Percentiles rank a stretch among this genome's conserved stretches.
phyloP scores from a whole-genome alignment of 345 rosid genomes.

The Stellera chamaejasme region DNA sequence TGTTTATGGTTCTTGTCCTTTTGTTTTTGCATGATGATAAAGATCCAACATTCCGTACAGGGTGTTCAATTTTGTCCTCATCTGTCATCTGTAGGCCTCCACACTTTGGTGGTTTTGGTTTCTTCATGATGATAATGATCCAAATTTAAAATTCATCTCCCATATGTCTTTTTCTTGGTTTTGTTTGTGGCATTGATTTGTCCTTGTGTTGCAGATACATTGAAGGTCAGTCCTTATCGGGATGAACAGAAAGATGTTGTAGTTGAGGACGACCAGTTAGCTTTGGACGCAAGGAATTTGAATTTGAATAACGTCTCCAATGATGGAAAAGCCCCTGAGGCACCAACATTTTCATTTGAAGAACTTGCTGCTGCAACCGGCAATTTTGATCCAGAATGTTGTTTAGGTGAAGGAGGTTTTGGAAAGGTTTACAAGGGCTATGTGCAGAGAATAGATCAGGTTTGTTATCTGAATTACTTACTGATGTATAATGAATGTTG shows the following conservation, averaged over 20 bases:
- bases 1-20: background rate
- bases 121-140: constrained; percentile 1
- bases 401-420: constrained; percentile 86
- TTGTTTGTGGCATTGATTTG: constrained; percentile 8
- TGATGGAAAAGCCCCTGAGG: constrained; percentile 30
- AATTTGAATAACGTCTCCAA: constrained; percentile 39
- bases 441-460: constrained; percentile 51
- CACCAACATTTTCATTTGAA: constrained; percentile 42
- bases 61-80: constrained; percentile 7
- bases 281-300: constrained; percentile 37
- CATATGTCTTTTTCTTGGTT: constrained; percentile 10
- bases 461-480: constrained; percentile 16
- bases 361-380: constrained; percentile 59
- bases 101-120: constrained; percentile 8
- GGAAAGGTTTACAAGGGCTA: constrained; percentile 74
- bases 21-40: constrained; percentile 10
- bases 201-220: constrained; percentile 29
- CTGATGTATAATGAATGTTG: background rate
- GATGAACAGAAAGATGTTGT: constrained; percentile 28
- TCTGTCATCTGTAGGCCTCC: constrained; percentile 12
- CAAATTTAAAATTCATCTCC: background rate
- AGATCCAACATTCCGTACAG: constrained; percentile 10
- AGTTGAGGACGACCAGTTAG: constrained; percentile 34
- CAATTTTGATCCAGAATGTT: constrained; percentile 55
- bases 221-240: constrained; percentile 33